Evolutionary conservation across 2,329 filamentous ascomycete species (phyloP).

Genomic region (Fusarium solani-melongenae): DNA sequence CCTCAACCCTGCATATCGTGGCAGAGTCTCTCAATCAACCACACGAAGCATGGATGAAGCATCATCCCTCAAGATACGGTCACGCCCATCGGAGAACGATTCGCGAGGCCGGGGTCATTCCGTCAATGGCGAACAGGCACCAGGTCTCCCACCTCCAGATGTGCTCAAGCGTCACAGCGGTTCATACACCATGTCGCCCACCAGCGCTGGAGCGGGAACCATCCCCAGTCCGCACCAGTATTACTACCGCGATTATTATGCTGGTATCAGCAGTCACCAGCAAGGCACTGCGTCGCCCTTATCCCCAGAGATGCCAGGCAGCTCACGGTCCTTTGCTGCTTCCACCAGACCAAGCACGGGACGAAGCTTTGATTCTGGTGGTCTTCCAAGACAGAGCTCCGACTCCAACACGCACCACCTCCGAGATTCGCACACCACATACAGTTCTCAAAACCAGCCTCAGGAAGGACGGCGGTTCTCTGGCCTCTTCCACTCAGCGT

Average conservation of each 20-base stretch:
- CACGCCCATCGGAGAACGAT: constrained; percentile 60
- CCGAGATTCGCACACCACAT: constrained; percentile 67
- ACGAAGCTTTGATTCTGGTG: constrained; percentile 67
- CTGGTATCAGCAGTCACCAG: constrained; percentile 46
- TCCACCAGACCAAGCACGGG: constrained; percentile 68
- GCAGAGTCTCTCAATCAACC: constrained; percentile 67
- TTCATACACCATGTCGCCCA: constrained; percentile 71
- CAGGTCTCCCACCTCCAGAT: constrained; percentile 73
- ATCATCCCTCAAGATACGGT: constrained; percentile 60
- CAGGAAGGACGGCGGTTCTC: constrained; percentile 70
- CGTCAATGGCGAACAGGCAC: constrained; percentile 70
- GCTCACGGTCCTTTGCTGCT: constrained; percentile 59
- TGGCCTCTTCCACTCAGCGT: constrained; percentile 86
- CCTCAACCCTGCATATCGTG: constrained; percentile 78
- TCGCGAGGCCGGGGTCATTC: constrained; percentile 70
- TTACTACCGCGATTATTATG: constrained; percentile 62
- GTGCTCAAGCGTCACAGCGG: constrained; percentile 74
- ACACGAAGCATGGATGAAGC: constrained; percentile 64
- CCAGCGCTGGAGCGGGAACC: constrained; percentile 47
- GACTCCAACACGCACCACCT: constrained; percentile 60
- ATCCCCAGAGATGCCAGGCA: constrained; percentile 63
- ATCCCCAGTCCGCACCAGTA: constrained; percentile 64
- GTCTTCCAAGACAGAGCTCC: constrained; percentile 61
- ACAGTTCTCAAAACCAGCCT: constrained; percentile 60
- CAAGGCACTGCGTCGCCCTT: constrained; percentile 67